Evolutionary conservation across 2,329 filamentous ascomycete genomes (phyloP), one percentile per base, ranked within the genome.

Genomic region (Anisogramma anomala): DNA sequence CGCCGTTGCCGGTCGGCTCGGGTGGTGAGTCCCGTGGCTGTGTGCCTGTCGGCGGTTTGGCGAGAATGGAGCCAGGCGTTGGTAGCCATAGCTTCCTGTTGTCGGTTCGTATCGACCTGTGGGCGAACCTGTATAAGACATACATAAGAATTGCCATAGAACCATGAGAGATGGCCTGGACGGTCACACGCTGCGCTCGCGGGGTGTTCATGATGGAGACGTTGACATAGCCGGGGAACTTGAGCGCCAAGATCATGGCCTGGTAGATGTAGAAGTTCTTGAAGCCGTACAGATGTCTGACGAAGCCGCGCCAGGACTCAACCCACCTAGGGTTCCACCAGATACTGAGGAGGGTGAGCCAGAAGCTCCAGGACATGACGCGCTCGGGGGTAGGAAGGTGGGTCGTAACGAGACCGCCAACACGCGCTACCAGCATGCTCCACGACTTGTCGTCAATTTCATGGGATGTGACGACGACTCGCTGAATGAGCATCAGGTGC

Each of bases 251-350:
- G 17, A 78, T 66, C 23, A 81, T 55, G 2, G 69, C 54, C 52
- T 87, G 82, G 46, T 80, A 72, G 1, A 66, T 67, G 53, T 84
- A 84, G 69, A 82, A 82, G 38, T 74, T 68, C 3, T 66, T 63
- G 10, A 84, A 68, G 0, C 79, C 79, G 3, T 69, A 55, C 23
- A 84, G 65, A 42, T 73, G 77, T 47, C 63, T 69, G 20, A 67
- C 72, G 54, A 71, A 81, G 41, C 74, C 78, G n/a, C 71, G 66
- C 25, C 67, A 64, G 3, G 70, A 72, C 50, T 79, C 67, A 25
- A 73, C 68, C 49, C 83, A 73, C 44, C 71, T 71, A 0, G 79
- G 78, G 47, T 84, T 84, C 81, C 81, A 84, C 70, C 76, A 81
- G 10, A 71, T 58, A 3, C 76, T 70, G 14, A 69, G 50, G 3